phyloP scores from a whole-genome alignment of 1,139 yeast genomes.

The Hemisphaericaspora subhashii region DNA sequence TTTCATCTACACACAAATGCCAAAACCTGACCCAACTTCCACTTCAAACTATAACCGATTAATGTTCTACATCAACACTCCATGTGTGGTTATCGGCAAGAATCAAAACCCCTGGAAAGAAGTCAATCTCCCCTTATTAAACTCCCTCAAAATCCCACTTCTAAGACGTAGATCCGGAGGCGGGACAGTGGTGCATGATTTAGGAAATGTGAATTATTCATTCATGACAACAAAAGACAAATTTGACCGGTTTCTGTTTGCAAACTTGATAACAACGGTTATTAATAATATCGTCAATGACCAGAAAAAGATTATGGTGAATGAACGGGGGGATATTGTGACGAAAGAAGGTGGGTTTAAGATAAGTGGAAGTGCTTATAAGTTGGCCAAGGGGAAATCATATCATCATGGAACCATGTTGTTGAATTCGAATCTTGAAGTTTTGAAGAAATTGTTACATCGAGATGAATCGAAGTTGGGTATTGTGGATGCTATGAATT shows the following conservation, averaged over 20 bases:
- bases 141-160: constrained; percentile 59
- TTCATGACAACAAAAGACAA: constrained; percentile 68
- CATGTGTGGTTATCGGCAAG: constrained; percentile 93
- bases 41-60: constrained; percentile 47
- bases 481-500: constrained; percentile 53
- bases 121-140: constrained; percentile 61
- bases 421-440: constrained; percentile 59
- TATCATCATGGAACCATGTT: constrained; percentile 98
- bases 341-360: constrained; percentile 47
- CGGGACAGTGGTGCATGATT: constrained; percentile 94
- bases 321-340: constrained; percentile 78
- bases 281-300: too few relatives aligned
- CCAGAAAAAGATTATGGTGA: constrained; percentile 42
- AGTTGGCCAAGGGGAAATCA: constrained; percentile 77
- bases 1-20: constrained; percentile 67
- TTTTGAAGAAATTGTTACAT: constrained; percentile 57
- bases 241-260: constrained; percentile 67
- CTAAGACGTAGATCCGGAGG: constrained; percentile 89
- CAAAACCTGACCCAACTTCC: constrained; percentile 30
- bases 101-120: constrained; percentile 96
- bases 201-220: constrained; percentile 88
- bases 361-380: constrained; percentile 89
- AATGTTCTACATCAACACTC: constrained; percentile 71
- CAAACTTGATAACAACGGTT: constrained; percentile 51
- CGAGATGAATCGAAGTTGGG: constrained; percentile 47